Conservation (phyloP, 2,329 filamentous ascomycete species). For the Lecanicillium sp. region DNA sequence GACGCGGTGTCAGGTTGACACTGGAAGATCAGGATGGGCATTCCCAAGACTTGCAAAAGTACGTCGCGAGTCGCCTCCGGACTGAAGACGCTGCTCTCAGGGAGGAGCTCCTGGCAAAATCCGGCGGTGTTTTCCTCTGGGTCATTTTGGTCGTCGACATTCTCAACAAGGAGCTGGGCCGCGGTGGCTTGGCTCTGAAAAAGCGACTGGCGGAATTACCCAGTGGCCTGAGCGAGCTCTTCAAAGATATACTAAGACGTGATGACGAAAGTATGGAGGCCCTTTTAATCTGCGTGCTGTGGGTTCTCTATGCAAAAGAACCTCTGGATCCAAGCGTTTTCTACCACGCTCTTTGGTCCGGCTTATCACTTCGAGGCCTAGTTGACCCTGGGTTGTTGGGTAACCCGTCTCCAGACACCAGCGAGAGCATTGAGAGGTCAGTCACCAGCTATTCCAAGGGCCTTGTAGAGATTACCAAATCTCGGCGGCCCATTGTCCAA, state of each 20-base stretch:
- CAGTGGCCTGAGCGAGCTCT: constrained; percentile 34
- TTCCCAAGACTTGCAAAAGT: constrained; percentile 24
- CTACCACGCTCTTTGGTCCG: constrained; percentile 32
- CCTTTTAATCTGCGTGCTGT: constrained; percentile 39
- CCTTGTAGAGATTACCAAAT: constrained; percentile 33
- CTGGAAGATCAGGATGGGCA: constrained; percentile 29
- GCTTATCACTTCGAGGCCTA: constrained; percentile 12
- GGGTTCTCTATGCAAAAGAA: constrained; percentile 40
- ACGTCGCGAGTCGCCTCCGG: constrained; percentile 20
- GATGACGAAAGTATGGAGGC: constrained; percentile 33
- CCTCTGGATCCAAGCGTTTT: constrained; percentile 36
- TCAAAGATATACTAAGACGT: constrained; percentile 39
- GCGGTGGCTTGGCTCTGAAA: constrained; percentile 16
- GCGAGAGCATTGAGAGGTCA: constrained; percentile 19
- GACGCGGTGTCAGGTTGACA: constrained; percentile 17
- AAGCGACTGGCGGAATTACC: constrained; percentile 27
- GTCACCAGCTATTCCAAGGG: constrained; percentile 41
- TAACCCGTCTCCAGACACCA: accelerated
- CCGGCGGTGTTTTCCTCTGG: constrained; percentile 36
- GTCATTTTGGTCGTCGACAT: constrained; percentile 31
- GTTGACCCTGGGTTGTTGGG: constrained; percentile 17
- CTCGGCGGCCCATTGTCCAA: constrained; percentile 28
- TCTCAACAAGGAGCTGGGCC: constrained; percentile 25
- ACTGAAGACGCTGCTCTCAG: constrained; percentile 10
- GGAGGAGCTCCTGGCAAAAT: constrained; percentile 22